These are phyloP conservation scores for Prorocentrum cordatum DNA, from an alignment of 169 alveolate genomes.

Conservation along the genomic window DNA sequence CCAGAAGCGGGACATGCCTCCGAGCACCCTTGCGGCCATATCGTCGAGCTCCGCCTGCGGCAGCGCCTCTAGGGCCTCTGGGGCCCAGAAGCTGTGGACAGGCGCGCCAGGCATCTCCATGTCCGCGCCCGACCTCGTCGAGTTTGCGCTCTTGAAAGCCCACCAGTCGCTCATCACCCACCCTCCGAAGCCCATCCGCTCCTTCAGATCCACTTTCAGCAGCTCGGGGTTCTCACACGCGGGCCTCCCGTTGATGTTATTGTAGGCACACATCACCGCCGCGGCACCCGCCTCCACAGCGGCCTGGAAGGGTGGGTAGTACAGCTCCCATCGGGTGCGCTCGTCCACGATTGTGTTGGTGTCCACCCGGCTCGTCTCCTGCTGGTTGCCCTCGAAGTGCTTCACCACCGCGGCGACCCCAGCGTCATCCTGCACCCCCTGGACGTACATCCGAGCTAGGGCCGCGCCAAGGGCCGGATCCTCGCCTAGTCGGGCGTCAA, in stretches of 20 bases:
- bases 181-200: slow-evolving; percentile 20
- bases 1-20: no score
- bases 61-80: no score
- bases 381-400: no score
- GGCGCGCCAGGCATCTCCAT: slow-evolving; percentile 36
- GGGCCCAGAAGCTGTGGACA: no score
- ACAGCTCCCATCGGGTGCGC: not conserved
- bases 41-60: no score
- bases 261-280: not conserved
- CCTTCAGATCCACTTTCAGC: not conserved
- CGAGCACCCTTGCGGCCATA: no score
- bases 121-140: not conserved
- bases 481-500: no score
- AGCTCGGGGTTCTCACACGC: not conserved
- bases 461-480: no score
- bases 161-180: slow-evolving; percentile 8
- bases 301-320: not conserved
- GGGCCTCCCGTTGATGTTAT: not conserved
- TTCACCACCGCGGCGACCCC: no score
- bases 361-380: not conserved
- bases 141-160: not conserved
- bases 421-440: no score
- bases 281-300: not conserved
- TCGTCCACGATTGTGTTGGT: not conserved
- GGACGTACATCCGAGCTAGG: no score